Evolutionary conservation across 768 basidiomycete species (phyloP), one percentile per base, ranked within the genome.

Genomic region (Botryobasidium botryosum): DNA sequence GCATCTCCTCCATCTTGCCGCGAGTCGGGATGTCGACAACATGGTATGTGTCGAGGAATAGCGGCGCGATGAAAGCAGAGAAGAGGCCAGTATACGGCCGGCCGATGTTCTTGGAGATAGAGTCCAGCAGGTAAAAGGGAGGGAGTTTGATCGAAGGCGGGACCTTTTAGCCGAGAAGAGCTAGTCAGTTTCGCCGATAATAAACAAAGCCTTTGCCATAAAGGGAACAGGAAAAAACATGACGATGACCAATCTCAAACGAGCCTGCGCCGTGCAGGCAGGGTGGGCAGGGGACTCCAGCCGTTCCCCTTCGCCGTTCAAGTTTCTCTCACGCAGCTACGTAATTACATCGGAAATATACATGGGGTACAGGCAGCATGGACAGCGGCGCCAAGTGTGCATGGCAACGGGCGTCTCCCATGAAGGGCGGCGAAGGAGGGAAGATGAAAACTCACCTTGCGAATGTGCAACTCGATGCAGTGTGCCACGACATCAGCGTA

Each of bases 1-100:
- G 72, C 78, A 99, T 88, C 61, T 99, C 94, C 58, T 92, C 87
- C 85, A 99, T 91, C 62, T 97, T 97, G 59, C 75, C 74, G 49
- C 82, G 77, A 21, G 86, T 92, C 33, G 62, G 63, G 41, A 75
- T 75, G 57, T 94, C 90, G 52, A 94, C 91, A 53, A 75, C 70
- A 37, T 73, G 69, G 62, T 97, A 96, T 24, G 90, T 79, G 51
- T 84, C 76, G 52, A 94, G 67, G 64, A 90, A 97, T 15, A 91
- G 64, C 18, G 76, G 71, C 46, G 81, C 79, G 50, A 91, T 81
- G 57, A 88, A 73, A 7, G 75, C 69, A 8, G 81, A 70, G 55
- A 99, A 90, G 50, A 78, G 72, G 49, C 76, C 75, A 25, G 85
- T 83, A 63, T 96, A 97, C 18, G 91, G 91, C 23, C 85, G 76